Evolutionary conservation across 257 asterid species (phyloP).

Genomic region (Pogostemon cablin): DNA sequence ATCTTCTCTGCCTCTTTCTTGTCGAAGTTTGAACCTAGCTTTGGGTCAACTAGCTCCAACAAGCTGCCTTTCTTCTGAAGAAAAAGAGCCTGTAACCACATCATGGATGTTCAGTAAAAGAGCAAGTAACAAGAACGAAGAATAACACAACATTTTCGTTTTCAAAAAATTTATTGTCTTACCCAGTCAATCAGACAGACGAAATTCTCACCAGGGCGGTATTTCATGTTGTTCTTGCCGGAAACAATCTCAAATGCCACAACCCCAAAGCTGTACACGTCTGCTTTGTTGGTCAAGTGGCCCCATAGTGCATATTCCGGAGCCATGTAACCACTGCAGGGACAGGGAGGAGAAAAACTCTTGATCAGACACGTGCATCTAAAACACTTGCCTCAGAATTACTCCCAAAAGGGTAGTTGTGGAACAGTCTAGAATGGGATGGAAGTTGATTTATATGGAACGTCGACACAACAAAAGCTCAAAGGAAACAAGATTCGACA

Average conservation of each 20-base stretch:
- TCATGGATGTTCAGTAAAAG: neutral
- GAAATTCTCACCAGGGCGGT: constrained; percentile 50
- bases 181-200: constrained; percentile 78
- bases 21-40: constrained; percentile 44
- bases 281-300: constrained; percentile 65
- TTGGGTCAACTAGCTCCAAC: constrained; percentile 60
- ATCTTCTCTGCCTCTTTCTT: constrained; percentile 49
- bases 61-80: constrained; percentile 50
- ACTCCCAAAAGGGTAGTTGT: neutral
- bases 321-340: constrained; percentile 68
- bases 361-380: neutral
- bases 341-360: neutral
- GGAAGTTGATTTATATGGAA: neutral
- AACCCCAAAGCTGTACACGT: constrained; percentile 71
- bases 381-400: neutral
- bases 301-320: constrained; percentile 82
- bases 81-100: constrained; percentile 54
- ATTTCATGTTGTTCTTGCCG: constrained; percentile 64
- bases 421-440: neutral
- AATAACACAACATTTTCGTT: neutral
- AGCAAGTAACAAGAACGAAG: no score
- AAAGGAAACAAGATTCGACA: neutral
- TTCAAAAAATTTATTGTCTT: constrained; percentile 26
- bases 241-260: constrained; percentile 63
- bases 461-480: neutral